A percentile compares a stretch with the other conserved stretches of the same genome.
Evolutionary conservation across 495 filamentous ascomycete species (phyloP).

Genomic region (Penicillium waksmanii): DNA sequence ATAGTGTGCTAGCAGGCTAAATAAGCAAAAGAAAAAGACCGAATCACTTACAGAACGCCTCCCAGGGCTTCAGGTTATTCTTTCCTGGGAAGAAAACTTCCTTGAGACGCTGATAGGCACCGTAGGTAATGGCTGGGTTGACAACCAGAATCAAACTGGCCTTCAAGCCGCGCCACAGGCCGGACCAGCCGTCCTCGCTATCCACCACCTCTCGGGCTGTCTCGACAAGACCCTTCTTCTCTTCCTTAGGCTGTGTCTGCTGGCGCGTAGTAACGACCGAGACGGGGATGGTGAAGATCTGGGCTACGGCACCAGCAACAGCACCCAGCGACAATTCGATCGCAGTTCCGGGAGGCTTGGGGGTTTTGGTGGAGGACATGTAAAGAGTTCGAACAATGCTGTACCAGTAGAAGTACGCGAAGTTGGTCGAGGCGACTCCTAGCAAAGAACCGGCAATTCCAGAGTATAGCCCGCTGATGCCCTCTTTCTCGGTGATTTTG

Average conservation of each 20-base stretch:
- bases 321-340: constrained; percentile 88
- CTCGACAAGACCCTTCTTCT: constrained; percentile 84
- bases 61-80: constrained; percentile 75
- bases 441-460: constrained; percentile 85
- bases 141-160: constrained; percentile 95
- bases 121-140: constrained; percentile 98
- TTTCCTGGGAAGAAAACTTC: constrained; percentile 78
- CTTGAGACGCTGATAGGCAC: constrained; percentile 90
- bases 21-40: background rate
- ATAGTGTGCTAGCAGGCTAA: background rate
- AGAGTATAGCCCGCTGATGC: constrained; percentile 80
- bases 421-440: constrained; percentile 96
- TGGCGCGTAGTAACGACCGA: constrained; percentile 94
- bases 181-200: constrained; percentile 86
- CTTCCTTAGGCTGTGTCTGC: constrained; percentile 84
- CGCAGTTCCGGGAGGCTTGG: constrained; percentile 74
- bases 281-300: constrained; percentile 95
- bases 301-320: constrained; percentile 85
- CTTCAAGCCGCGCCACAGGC: constrained; percentile 94
- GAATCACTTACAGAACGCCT: constrained; percentile 80
- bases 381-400: constrained; percentile 84
- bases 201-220: constrained; percentile 88
- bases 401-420: constrained; percentile 99
- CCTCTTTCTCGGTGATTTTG: constrained; percentile 85
- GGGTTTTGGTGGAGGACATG: constrained; percentile 63